These are phyloP conservation scores for Cutaneotrichosporon cavernicola DNA, from an alignment of 1,284 basidiomycete species.

Conservation along the genomic window DNA sequence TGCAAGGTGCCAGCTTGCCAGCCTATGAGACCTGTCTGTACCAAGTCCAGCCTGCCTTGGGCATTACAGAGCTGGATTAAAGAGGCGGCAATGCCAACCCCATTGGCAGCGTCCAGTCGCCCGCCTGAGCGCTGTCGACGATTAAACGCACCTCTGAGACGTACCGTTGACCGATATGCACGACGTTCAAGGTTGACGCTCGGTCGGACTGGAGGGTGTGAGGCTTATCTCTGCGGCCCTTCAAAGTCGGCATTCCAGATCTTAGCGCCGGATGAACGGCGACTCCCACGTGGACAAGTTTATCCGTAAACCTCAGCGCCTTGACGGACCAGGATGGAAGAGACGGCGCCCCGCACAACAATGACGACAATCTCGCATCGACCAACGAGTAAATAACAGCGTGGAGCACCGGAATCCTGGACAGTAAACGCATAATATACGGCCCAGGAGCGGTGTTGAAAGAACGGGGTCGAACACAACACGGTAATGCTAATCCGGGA, in stretches of 20 bases:
- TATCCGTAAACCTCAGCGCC: not conserved
- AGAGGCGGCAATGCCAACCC: too few relatives aligned
- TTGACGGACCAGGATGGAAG: not conserved
- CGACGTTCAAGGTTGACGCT: too few relatives aligned
- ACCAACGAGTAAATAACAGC: not conserved
- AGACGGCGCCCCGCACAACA: not conserved
- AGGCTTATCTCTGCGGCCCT: not conserved
- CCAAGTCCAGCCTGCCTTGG: too few relatives aligned
- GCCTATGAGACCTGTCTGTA: too few relatives aligned
- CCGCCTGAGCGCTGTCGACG: too few relatives aligned
- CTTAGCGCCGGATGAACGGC: constrained; percentile 1
- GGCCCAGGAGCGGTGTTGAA: not conserved
- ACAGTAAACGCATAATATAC: too few relatives aligned
- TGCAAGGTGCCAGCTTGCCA: too few relatives aligned
- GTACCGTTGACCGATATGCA: too few relatives aligned
- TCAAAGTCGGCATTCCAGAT: not conserved
- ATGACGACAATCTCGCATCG: not conserved
- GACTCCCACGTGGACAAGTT: not conserved
- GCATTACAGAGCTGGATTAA: too few relatives aligned
- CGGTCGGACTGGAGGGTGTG: not conserved
- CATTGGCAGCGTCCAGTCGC: too few relatives aligned
- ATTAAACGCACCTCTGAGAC: too few relatives aligned
- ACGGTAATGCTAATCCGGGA: not conserved
- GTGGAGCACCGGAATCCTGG: not conserved
- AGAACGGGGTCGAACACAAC: not conserved